Conservation (phyloP, 192 early-diverging fungal species). For the Linnemannia zychae region DNA sequence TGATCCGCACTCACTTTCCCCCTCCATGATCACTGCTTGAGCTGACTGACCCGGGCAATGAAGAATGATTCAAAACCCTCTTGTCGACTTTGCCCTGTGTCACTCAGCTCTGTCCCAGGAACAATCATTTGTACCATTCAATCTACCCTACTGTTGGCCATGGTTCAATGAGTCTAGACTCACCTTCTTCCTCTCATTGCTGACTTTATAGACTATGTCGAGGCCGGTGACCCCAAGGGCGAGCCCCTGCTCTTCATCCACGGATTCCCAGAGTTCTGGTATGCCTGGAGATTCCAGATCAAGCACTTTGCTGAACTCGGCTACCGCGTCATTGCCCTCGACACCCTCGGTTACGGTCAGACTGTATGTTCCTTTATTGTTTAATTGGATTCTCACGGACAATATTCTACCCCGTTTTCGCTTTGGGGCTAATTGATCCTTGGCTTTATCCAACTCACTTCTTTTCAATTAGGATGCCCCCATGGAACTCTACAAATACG, state of each 20-base stretch:
- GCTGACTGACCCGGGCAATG: not conserved
- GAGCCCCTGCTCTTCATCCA: conserved; percentile 54
- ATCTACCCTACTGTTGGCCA: not conserved
- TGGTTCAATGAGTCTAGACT: not conserved
- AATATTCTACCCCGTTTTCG: not conserved
- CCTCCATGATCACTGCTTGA: not conserved
- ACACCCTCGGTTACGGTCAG: conserved; percentile 67
- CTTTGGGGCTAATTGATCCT: conserved; percentile 10
- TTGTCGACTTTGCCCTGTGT: not conserved
- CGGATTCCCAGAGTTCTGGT: conserved; percentile 61
- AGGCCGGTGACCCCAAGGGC: conserved; percentile 52
- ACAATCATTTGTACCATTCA: not conserved
- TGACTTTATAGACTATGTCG: conserved; percentile 58
- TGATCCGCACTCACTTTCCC: not conserved
- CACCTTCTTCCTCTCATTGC: not conserved
- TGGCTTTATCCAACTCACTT: not conserved
- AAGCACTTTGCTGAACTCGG: conserved; percentile 64
- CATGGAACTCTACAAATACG: conserved; percentile 61
- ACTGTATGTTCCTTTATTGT: conserved; percentile 35
- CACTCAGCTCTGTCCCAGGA: not conserved
- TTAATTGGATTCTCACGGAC: too few relatives aligned
- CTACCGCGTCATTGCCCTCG: conserved; percentile 69
- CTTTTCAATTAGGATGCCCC: conserved; percentile 43
- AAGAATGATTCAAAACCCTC: not conserved
- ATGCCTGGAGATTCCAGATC: conserved; percentile 64